Conservation (phyloP, 1,284 basidiomycete species). For the Tilletia caries region DNA sequence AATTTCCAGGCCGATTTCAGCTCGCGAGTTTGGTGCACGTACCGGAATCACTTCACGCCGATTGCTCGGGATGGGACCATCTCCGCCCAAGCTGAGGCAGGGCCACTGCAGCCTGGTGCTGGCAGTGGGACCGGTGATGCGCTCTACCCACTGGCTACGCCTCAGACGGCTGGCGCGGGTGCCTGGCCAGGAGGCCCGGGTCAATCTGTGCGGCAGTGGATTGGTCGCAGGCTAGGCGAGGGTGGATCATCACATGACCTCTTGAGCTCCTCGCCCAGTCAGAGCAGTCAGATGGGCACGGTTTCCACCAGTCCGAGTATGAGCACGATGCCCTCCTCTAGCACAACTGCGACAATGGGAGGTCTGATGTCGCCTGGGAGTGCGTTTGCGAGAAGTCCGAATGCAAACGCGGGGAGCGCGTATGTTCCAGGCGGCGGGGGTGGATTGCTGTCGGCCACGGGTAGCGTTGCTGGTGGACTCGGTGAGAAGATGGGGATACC, state of each 20-base stretch:
- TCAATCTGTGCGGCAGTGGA: constrained; percentile 11
- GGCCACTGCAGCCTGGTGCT: constrained; percentile 19
- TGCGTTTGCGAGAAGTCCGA: not conserved
- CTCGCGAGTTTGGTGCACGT: constrained; percentile 50
- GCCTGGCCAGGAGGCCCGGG: not conserved
- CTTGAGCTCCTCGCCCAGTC: constrained; percentile 2
- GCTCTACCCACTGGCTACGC: constrained; percentile 13
- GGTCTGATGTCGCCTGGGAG: not conserved
- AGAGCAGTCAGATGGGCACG: constrained; percentile 17
- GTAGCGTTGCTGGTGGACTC: constrained; percentile 17
- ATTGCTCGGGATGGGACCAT: constrained; percentile 49
- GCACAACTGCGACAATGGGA: not conserved
- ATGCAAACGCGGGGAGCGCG: too few relatives aligned
- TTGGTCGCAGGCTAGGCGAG: constrained; percentile 5
- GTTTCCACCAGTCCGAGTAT: constrained; percentile 19
- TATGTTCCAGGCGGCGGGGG: not conserved
- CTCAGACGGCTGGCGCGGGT: not conserved
- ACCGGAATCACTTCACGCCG: constrained; percentile 46
- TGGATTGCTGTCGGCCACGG: not conserved
- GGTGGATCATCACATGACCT: constrained; percentile 4
- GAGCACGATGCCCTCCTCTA: constrained; percentile 23
- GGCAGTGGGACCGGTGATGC: not conserved
- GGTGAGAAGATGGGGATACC: constrained; percentile 48
- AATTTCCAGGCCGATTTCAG: constrained; percentile 32
- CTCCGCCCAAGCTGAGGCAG: constrained; percentile 39